Conservation (phyloP, 108 stramenopile species). For the Nannochloropsis salina region DNA sequence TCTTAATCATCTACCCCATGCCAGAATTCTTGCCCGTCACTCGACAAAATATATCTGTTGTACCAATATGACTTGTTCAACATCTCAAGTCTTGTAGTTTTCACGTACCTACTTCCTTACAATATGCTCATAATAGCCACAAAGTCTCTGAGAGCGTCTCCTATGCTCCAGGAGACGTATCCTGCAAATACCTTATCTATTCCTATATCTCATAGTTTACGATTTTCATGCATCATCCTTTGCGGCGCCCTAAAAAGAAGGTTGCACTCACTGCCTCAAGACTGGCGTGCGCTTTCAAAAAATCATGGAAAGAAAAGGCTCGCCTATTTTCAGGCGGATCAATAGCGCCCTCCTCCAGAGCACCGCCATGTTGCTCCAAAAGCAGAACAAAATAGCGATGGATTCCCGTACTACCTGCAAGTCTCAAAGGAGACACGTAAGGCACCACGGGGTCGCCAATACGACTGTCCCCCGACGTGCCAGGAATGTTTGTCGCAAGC, state of each 20-base stretch:
- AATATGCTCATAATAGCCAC: too few relatives aligned
- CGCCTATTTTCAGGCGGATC: neutral
- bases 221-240: neutral
- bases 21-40: too few relatives aligned
- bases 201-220: too few relatives aligned
- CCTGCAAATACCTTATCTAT: too few relatives aligned
- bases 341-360: neutral
- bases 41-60: too few relatives aligned
- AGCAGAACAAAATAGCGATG: constrained; percentile 13
- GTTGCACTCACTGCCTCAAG: neutral
- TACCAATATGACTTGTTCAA: too few relatives aligned
- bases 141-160: too few relatives aligned
- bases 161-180: too few relatives aligned
- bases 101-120: too few relatives aligned
- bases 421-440: neutral
- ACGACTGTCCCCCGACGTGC: neutral
- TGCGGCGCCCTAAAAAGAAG: neutral
- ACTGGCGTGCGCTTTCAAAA: neutral
- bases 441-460: neutral
- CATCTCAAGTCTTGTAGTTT: too few relatives aligned
- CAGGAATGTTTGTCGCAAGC: neutral
- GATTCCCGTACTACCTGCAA: neutral
- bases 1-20: too few relatives aligned
- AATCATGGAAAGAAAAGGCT: neutral
- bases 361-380: constrained; percentile 12